Base-by-base conservation (phyloP, 176 grass and related monocot species). In the Eleusine coracana region DNA sequence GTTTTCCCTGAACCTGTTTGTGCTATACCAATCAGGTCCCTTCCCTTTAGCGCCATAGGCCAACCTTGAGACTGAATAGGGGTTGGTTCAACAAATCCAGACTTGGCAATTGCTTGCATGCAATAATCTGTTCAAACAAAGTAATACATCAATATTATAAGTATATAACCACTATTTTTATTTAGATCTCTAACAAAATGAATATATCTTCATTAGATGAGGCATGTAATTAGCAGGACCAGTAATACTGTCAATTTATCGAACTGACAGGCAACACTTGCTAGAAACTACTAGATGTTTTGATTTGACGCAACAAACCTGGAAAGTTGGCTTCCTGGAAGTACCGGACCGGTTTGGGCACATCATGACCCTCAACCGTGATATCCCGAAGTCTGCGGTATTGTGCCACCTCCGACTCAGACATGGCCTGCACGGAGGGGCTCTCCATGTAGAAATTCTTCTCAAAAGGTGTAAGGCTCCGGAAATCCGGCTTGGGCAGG, bases 1-100 rank as follows among this genome's bases (percentile, higher is more conserved):
- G 93, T 99, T 87, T 99, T 99, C 84, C 96, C 96, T 55, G 93
- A 99, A 39, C 96, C 93, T 64, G 96, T 99, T 78, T 99, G 89
- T n/a, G 96, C 96, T 40, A 99, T 92, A 37, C 96, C 96, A 74
- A 99, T 90, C 71, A 99, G 51, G 66, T 99, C 96, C 87, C 96
- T 93, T 31, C 96, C 96, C 81, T 94, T 99, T 48, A 99, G 90
- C 74, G 96, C 96, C 96, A 99, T 99, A 4, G 96, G 91, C 96
- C 93, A 96, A 40, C 96, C 93, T 77, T 99, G 96, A 81, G 96
- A 90, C 56, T 99, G 96, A 75, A 99, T 99, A 65, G 96, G 83
- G 1, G 93, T 99, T 18, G 96, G 96, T 76, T 99, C 96, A 21
- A 93, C 74, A 50, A 99, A 99, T 20, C 91, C 93, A 41, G 80